Base-by-base conservation (phyloP, 108 stramenopile genomes). In the Pseudonitzschia delicatissima region DNA sequence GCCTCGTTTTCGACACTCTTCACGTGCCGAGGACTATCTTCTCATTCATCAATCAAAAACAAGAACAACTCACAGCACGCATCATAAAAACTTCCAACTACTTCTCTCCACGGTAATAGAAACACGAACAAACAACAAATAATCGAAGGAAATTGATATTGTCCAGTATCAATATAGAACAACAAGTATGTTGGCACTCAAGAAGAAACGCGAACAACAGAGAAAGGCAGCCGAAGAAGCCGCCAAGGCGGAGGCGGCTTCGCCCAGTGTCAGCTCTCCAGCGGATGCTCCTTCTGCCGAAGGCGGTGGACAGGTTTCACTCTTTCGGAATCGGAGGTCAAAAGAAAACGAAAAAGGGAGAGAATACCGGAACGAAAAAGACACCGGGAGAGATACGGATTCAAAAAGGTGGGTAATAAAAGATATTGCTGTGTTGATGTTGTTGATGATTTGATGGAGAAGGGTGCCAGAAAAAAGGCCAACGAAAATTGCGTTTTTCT, bases 301-400 rank as follows among this genome's bases (percentile, higher is more conserved):
- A 47, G 57, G 66, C 47, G 52, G 50, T 13, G 67, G 67, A 12
- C 67, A 74, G 61, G 86, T 91, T 28, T 89, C 86, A 42, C 28
- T 52, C 91, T 44, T 68, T 91, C 53, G 92, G 92, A 13, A 81
- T 94, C 37, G 92, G 90, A 23, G 92, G 92, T 26, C 80, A 89
- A 64, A 94, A 94, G 55, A 88, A 82, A 74, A 85, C 86, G 44
- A 86, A 82, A 60, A 82, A 82, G 27, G 79, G 68, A 2, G 86
- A 82, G 9, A 65, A 49, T 1, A 57, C 49, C 32, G 81, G 66
- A 44, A 91, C 90, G 62, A 94, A 93, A 74, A 82, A 90, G 39
- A 88, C 87, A 68, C 98, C 98, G 5, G 98, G 98, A 37, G 98
- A 99, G 79, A 98, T 99, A 77, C 90, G 98, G 28, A 97, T 99